phyloP scores from a whole-genome alignment of 116 monocot genomes.

The Cymodocea nodosa region DNA sequence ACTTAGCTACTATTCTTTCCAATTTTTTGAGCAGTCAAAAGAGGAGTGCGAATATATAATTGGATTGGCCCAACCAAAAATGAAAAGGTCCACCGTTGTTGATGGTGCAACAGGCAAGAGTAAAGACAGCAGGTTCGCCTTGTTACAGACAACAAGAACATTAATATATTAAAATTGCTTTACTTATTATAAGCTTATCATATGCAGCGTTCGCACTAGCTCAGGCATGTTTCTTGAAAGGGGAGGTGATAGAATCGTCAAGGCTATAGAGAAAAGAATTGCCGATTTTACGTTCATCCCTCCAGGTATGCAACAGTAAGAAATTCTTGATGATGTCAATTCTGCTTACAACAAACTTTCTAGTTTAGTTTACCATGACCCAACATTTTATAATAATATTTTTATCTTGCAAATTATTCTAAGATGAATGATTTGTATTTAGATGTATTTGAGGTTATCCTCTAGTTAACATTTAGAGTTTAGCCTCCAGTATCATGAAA shows the following conservation, averaged over 20 bases:
- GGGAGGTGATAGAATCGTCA: slow-evolving; percentile 22
- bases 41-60: slow-evolving; percentile 10
- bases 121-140: slow-evolving; percentile 25
- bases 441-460: no score
- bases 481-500: no score
- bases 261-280: slow-evolving; percentile 23
- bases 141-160: background rate
- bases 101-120: slow-evolving; percentile 22
- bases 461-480: no score
- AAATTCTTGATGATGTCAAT: background rate
- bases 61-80: slow-evolving; percentile 18
- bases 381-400: no score
- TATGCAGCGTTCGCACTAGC: slow-evolving; percentile 25
- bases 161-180: background rate
- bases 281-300: slow-evolving; percentile 28
- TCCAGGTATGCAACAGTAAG: slow-evolving; percentile 8
- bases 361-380: background rate
- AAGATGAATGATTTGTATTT: no score
- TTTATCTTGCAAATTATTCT: no score
- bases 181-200: background rate
- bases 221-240: slow-evolving; percentile 26
- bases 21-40: slow-evolving; percentile 16
- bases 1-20: background rate
- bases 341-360: background rate
- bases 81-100: slow-evolving; percentile 20